Evolutionary conservation across 306 rosid genomes (phyloP).

Genomic region (Malus fusca): DNA sequence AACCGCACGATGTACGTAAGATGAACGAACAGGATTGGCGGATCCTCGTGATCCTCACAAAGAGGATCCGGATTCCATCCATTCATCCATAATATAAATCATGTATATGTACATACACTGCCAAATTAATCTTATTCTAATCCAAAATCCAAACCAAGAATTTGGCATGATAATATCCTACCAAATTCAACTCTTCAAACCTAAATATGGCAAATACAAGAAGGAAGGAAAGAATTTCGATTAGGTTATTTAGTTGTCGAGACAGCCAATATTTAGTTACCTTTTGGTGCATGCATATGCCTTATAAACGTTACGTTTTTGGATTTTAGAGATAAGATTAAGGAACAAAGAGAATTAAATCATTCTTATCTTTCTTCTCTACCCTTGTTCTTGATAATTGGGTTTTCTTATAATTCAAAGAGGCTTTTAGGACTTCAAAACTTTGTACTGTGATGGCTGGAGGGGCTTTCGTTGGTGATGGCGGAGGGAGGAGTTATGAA

Average conservation of each 20-base stretch:
- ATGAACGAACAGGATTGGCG: too few relatives aligned
- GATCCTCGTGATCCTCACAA: too few relatives aligned
- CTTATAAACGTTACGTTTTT: not conserved
- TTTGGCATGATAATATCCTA: not conserved
- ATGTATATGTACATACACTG: too few relatives aligned
- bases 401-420: too few relatives aligned
- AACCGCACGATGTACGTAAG: too few relatives aligned
- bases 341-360: not conserved
- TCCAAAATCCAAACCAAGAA: not conserved
- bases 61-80: too few relatives aligned
- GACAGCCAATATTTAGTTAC: not conserved
- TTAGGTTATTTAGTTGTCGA: not conserved
- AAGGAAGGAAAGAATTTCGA: not conserved
- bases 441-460: slow-evolving; percentile 27
- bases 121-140: not conserved
- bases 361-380: not conserved
- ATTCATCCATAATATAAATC: too few relatives aligned
- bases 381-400: too few relatives aligned
- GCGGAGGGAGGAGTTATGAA: slow-evolving; percentile 2
- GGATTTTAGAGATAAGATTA: not conserved
- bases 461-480: not conserved
- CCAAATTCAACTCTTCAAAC: not conserved
- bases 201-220: not conserved
- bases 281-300: not conserved
- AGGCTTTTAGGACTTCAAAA: too few relatives aligned